Evolutionary conservation across 331 rosid genomes (phyloP).

Genomic region (Dryas integrifolia): DNA sequence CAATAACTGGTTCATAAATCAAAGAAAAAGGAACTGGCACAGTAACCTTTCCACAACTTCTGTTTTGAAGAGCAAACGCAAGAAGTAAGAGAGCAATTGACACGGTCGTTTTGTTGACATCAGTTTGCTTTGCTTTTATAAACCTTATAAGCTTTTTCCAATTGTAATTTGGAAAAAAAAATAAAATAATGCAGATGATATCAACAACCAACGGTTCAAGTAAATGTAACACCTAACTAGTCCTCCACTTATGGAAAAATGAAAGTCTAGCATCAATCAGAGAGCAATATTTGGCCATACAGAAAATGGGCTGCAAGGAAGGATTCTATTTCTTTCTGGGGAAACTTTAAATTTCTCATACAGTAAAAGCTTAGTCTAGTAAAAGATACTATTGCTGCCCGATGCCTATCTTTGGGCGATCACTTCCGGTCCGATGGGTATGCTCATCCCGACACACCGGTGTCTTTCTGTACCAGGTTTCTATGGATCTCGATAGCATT

Average conservation of each 20-base stretch:
- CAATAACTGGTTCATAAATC: slow-evolving; percentile 96
- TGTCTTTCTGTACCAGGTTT: slow-evolving; percentile 10
- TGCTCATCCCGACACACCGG: no score
- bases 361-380: background rate
- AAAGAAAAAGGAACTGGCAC: slow-evolving; percentile 96
- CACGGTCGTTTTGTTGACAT: background rate
- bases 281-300: background rate
- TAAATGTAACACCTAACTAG: slow-evolving; percentile 23
- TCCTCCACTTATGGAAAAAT: background rate
- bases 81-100: slow-evolving; percentile 46
- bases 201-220: slow-evolving; percentile 52
- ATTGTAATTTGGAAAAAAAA: slow-evolving; percentile 22
- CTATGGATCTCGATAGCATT: slow-evolving; percentile 6
- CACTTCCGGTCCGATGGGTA: no score
- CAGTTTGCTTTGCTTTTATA: slow-evolving; percentile 7
- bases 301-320: background rate
- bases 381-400: background rate
- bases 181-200: slow-evolving; percentile 57
- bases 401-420: background rate
- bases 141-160: background rate
- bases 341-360: background rate
- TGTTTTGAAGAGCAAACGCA: slow-evolving; percentile 79
- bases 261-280: background rate
- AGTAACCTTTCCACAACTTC: slow-evolving; percentile 66
- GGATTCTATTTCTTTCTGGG: background rate